phyloP scores from a whole-genome alignment of 805 yeast species.

The Metschnikowia anglica region DNA sequence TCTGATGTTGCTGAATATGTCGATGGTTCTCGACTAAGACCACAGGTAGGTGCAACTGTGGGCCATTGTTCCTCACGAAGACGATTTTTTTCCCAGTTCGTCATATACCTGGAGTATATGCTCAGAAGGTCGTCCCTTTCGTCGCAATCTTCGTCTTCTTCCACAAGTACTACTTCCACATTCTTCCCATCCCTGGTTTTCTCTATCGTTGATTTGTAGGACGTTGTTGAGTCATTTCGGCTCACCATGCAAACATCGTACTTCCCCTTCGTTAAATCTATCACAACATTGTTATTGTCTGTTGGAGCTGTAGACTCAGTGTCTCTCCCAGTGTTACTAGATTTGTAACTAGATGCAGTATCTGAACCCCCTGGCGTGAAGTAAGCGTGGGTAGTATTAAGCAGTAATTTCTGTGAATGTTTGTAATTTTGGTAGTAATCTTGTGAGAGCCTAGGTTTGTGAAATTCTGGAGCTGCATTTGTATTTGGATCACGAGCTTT shows the following conservation, averaged over 20 bases:
- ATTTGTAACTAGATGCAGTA: slow-evolving; percentile 29
- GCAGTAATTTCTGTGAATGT: neutral
- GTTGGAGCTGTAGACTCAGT: slow-evolving; percentile 30
- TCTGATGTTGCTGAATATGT: slow-evolving; percentile 14
- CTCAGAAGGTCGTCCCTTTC: slow-evolving; percentile 38
- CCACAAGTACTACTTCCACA: slow-evolving; percentile 45
- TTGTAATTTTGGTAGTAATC: slow-evolving; percentile 4
- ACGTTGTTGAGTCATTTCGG: slow-evolving; percentile 34
- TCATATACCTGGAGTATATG: slow-evolving; percentile 41
- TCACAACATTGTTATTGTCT: slow-evolving; percentile 40
- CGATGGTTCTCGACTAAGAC: slow-evolving; percentile 6
- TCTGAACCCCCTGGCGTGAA: slow-evolving; percentile 12
- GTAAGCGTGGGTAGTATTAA: neutral
- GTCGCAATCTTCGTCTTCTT: slow-evolving; percentile 31
- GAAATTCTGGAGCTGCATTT: slow-evolving; percentile 3
- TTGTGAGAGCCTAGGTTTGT: slow-evolving; percentile 5
- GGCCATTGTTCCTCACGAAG: neutral
- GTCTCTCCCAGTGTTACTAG: slow-evolving; percentile 29
- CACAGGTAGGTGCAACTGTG: neutral
- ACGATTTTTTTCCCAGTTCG: slow-evolving; percentile 15
- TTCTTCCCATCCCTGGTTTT: slow-evolving; percentile 37
- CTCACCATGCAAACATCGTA: slow-evolving; percentile 39
- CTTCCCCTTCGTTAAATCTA: slow-evolving; percentile 42
- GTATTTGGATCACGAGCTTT: slow-evolving; percentile 16
- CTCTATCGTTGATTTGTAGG: slow-evolving; percentile 43